Percentiles rank a stretch among this genome's conserved stretches.
These are phyloP conservation scores for Lichtheimia ramosa DNA, from an alignment of 371 early-diverging fungal species.

Conservation along the genomic window DNA sequence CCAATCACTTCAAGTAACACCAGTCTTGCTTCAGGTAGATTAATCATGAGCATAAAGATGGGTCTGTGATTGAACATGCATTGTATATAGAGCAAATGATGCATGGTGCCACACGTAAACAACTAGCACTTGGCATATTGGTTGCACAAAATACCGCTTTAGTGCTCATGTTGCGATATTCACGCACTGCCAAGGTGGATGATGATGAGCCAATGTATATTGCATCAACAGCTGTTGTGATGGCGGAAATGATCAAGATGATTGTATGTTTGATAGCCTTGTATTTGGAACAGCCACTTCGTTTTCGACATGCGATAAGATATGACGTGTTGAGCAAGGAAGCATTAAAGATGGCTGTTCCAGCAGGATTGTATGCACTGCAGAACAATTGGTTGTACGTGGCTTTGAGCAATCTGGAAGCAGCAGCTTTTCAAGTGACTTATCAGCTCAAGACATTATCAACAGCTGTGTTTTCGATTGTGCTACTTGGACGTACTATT, in stretches of 20 bases:
- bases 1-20: too few relatives aligned
- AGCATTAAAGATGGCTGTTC: constrained; percentile 72
- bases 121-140: constrained; percentile 54
- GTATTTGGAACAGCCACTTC: constrained; percentile 10
- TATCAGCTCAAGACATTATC: constrained; percentile 97
- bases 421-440: constrained; percentile 94
- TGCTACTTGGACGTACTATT: constrained; percentile 70
- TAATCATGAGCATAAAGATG: too few relatives aligned
- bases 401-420: constrained; percentile 84
- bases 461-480: constrained; percentile 89
- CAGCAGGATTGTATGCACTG: constrained; percentile 88
- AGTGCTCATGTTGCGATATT: constrained; percentile 67
- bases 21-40: too few relatives aligned
- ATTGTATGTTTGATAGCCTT: constrained; percentile 25
- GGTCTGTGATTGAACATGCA: too few relatives aligned
- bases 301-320: constrained; percentile 18
- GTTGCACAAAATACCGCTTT: constrained; percentile 64
- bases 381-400: constrained; percentile 94
- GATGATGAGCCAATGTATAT: constrained; percentile 61
- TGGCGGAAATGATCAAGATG: constrained; percentile 62
- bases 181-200: constrained; percentile 43
- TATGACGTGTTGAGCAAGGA: constrained; percentile 26
- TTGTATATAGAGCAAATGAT: background rate
- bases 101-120: background rate
- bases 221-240: constrained; percentile 68